Evolutionary conservation across 208 protist genomes (phyloP), one percentile per base, ranked within the genome.

Genomic region (Leptomonas seymouri): DNA sequence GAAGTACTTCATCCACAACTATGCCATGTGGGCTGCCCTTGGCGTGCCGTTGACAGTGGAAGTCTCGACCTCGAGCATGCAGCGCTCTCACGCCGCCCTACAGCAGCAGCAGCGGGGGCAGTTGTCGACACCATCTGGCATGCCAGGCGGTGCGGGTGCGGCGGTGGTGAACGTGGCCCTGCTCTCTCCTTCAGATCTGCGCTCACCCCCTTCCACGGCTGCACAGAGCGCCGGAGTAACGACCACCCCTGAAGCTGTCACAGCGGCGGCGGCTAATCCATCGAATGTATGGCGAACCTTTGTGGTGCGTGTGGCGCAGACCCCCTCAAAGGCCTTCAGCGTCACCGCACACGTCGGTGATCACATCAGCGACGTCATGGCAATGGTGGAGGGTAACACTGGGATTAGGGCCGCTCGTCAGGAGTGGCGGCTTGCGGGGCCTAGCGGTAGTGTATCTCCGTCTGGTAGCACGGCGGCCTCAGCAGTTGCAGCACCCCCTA

Each of bases 301-400:
- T 62, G 76, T 80, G 51, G 71, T 82, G 44, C 86, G 86, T 6
- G 82, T 94, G 23, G 76, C 78, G 58, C 28, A 81, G 48, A 86
- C 78, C 2, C 64, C 71, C 11, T 68, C 86, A 21, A 94, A 91
- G 72, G 81, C 74, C 16, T 97, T 93, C 67, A 91, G 84, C 57
- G 91, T 97, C 7, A 97, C 91, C 25, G 89, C 89, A 20, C 87
- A 94, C 70, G 79, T 91, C 25, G 78, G 80, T 34, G 91, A 97
- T 74, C 79, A 62, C 16, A 70, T 97, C 23, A 57, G 67, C 14
- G 87, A 93, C 45, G 89, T 91, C 9, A 93, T 91, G 89, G 45
- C 71, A 23, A 94, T 94, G 87, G 80, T 97, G 31, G 87, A 97
- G 60, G 83, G 59, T 34, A 91, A 78, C 69, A 84, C 81, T 9